Percentiles rank a stretch among this genome's conserved stretches.
Evolutionary conservation across 805 yeast genomes (phyloP).

Genomic region (Cyberlindnera misumaiensis): DNA sequence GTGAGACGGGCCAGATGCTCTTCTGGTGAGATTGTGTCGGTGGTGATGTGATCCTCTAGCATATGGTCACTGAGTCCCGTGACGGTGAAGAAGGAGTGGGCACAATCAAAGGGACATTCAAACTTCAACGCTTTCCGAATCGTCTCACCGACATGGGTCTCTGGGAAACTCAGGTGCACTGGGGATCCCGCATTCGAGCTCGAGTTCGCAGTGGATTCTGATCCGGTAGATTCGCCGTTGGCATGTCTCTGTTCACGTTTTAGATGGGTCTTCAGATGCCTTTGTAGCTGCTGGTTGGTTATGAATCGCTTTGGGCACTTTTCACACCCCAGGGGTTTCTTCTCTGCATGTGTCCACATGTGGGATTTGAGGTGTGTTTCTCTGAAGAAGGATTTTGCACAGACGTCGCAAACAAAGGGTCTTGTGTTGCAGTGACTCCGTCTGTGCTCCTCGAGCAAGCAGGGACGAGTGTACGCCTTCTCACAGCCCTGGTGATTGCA

Average conservation of each 20-base stretch:
- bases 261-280: conserved; percentile 53
- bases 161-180: too few species aligned
- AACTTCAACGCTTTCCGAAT: neutral
- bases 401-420: conserved; percentile 59
- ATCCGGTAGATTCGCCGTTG: too few species aligned
- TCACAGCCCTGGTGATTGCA: conserved; percentile 42
- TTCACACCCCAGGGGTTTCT: conserved; percentile 50
- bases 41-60: conserved; percentile 1
- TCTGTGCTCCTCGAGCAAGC: conserved; percentile 55
- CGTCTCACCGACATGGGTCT: too few species aligned
- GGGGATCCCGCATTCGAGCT: too few species aligned
- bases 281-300: conserved; percentile 47
- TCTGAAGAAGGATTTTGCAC: conserved; percentile 59
- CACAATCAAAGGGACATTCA: conserved; percentile 2
- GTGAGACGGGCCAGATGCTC: neutral
- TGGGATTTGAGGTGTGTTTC: conserved; percentile 78
- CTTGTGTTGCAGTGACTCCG: conserved; percentile 70
- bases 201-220: too few species aligned
- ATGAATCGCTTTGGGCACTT: conserved; percentile 57
- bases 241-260: neutral
- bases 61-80: conserved; percentile 1
- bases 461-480: conserved; percentile 51
- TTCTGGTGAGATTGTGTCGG: neutral
- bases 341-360: conserved; percentile 53
- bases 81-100: neutral